These are phyloP conservation scores for Rhytidiadelphus loreus DNA, from an alignment of 225 moss, liverwort and hornwort species.

Conservation along the genomic window DNA sequence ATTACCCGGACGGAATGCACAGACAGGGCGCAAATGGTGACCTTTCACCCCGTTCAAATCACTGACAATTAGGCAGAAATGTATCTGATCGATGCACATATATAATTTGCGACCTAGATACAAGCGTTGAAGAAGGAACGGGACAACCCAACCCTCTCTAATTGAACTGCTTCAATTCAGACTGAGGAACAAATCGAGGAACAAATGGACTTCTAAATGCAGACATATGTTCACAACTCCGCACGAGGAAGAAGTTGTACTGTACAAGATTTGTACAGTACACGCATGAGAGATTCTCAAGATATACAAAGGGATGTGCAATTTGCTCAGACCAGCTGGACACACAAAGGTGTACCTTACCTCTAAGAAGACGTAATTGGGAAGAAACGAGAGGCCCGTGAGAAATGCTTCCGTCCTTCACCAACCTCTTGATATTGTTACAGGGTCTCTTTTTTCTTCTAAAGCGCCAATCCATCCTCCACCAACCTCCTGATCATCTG, in stretches of 20 bases:
- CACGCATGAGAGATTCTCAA: not conserved
- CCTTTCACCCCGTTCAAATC: not conserved
- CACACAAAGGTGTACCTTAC: not conserved
- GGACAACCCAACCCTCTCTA: not conserved
- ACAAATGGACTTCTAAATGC: not conserved
- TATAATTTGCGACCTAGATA: not conserved
- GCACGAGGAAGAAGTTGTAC: not conserved
- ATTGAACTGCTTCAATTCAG: not conserved
- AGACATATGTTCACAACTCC: not conserved
- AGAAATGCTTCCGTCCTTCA: conserved; percentile 30
- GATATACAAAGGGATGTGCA: not conserved
- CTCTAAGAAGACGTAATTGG: not conserved
- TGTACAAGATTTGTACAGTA: not conserved
- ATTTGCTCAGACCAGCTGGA: not conserved
- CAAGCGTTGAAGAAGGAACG: not conserved
- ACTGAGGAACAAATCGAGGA: not conserved
- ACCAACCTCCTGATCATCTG: conserved; percentile 37
- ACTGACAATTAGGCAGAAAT: not conserved
- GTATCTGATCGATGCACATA: not conserved
- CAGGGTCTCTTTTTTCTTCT: conserved; percentile 15
- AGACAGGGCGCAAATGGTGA: not conserved
- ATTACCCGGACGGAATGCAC: not conserved
- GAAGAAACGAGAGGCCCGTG: conserved; percentile 22
- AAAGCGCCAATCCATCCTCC: conserved; percentile 41
- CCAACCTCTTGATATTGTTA: conserved; percentile 3